Percentiles rank a stretch among this genome's conserved stretches.
phyloP scores from a whole-genome alignment of 2,329 filamentous ascomycete species.

The Aspergillus hiratsukae region DNA sequence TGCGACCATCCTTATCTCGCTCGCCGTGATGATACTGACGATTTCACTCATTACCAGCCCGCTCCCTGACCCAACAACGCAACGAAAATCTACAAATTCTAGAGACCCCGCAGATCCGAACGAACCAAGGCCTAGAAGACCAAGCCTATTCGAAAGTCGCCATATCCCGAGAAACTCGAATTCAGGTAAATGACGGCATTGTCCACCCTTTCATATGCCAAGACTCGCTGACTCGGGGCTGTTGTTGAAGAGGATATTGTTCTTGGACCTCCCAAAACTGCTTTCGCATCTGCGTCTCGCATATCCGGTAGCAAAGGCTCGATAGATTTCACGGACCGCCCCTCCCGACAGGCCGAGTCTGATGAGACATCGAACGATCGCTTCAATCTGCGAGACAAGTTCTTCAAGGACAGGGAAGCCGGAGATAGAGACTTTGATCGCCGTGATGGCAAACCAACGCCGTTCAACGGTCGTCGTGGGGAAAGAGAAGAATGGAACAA shows the following conservation, averaged over 20 bases:
- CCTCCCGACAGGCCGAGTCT: conserved; percentile 49
- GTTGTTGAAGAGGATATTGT: conserved; percentile 67
- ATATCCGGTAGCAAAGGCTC: conserved; percentile 40
- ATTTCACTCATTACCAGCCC: conserved; percentile 28
- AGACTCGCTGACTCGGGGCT: conserved; percentile 14
- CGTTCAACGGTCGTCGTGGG: conserved; percentile 32
- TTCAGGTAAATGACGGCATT: conserved; percentile 37
- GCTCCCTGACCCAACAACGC: conserved; percentile 38
- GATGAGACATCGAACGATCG: conserved; percentile 57
- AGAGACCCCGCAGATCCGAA: conserved; percentile 33
- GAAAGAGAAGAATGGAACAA: conserved; percentile 42
- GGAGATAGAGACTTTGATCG: conserved; percentile 35
- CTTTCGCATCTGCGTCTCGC: conserved; percentile 73
- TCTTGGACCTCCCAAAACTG: conserved; percentile 76
- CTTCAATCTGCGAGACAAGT: conserved; percentile 54
- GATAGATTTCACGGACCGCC: conserved; percentile 42
- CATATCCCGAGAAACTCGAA: conserved; percentile 46
- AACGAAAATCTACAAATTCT: conserved; percentile 34
- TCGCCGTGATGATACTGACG: conserved; percentile 17
- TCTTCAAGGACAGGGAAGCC: conserved; percentile 35
- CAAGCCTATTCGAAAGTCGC: conserved; percentile 41
- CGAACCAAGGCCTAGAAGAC: conserved; percentile 33
- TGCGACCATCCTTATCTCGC: background rate
- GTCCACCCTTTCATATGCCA: background rate
- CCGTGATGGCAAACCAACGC: conserved; percentile 31